Evolutionary conservation across 2,329 filamentous ascomycete genomes (phyloP).

Genomic region (Dactylellina leptospora): DNA sequence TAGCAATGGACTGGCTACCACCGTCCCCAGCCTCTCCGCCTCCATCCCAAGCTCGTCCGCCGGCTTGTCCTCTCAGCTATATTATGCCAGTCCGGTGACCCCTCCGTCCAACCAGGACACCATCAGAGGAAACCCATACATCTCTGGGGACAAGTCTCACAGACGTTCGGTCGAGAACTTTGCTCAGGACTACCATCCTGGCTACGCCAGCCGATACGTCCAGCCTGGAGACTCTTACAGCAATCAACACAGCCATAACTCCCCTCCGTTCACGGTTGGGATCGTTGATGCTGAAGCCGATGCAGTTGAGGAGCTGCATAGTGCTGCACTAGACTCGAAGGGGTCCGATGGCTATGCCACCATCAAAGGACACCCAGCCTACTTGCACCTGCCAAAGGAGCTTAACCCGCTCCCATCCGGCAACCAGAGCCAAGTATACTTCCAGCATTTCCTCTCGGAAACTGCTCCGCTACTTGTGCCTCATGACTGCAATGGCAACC

Average conservation of each 20-base stretch:
- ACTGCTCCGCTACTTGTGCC: constrained; percentile 74
- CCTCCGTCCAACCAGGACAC: constrained; percentile 45
- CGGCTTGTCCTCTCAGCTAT: constrained; percentile 27
- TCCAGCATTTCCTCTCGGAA: constrained; percentile 78
- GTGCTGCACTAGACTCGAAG: constrained; percentile 48
- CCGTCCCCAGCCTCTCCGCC: constrained; percentile 35
- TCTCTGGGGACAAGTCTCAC: constrained; percentile 44
- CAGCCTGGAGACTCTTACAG: constrained; percentile 18
- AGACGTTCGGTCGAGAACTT: constrained; percentile 50
- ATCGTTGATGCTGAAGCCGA: constrained; percentile 48
- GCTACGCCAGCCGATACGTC: constrained; percentile 43
- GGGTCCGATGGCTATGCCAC: constrained; percentile 35
- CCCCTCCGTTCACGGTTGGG: constrained; percentile 21
- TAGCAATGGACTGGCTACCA: constrained; percentile 48
- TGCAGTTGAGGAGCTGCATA: constrained; percentile 51
- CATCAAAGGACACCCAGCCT: constrained; percentile 55
- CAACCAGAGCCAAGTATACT: constrained; percentile 83
- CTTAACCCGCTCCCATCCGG: constrained; percentile 69
- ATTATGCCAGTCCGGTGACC: constrained; percentile 42
- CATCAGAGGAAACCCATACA: constrained; percentile 52
- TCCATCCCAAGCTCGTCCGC: constrained; percentile 36
- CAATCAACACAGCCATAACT: constrained; percentile 61
- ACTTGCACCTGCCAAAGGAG: constrained; percentile 66
- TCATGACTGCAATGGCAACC: constrained; percentile 70
- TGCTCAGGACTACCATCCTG: constrained; percentile 42